These are phyloP conservation scores for Trapa bicornis DNA, from an alignment of 345 rosid genomes.

Conservation along the genomic window DNA sequence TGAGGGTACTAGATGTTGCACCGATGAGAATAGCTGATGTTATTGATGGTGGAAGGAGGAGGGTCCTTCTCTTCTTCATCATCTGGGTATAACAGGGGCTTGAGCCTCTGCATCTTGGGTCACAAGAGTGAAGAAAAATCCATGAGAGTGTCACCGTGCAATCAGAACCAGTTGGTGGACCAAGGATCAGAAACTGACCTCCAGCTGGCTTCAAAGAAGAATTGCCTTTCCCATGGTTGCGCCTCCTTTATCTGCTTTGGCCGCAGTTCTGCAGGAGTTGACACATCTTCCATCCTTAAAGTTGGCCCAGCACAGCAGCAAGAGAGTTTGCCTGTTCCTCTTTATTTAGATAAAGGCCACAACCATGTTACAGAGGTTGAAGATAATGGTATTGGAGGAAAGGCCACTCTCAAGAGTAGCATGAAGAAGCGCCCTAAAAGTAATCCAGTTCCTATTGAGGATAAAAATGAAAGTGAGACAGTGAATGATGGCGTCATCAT, in stretches of 20 bases:
- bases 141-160: slow-evolving; percentile 95
- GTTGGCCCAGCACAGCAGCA: slow-evolving; percentile 62
- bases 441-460: slow-evolving; percentile 25
- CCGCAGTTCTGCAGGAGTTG: slow-evolving; percentile 72
- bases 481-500: slow-evolving; percentile 30
- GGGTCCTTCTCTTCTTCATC: slow-evolving; percentile 96
- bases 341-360: slow-evolving; percentile 30
- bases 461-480: slow-evolving; percentile 26
- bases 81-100: slow-evolving; percentile 82
- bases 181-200: slow-evolving; percentile 59
- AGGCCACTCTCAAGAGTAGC: slow-evolving; percentile 55
- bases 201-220: slow-evolving; percentile 94
- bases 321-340: slow-evolving; percentile 38
- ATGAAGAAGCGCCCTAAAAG: slow-evolving; percentile 49
- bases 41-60: slow-evolving; percentile 97
- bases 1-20: slow-evolving; percentile 20
- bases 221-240: slow-evolving; percentile 72
- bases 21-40: slow-evolving; percentile 73
- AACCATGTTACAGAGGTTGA: slow-evolving; percentile 26
- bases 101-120: slow-evolving; percentile 80
- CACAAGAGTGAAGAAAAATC: slow-evolving; percentile 67
- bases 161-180: slow-evolving; percentile 88
- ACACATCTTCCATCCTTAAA: slow-evolving; percentile 59
- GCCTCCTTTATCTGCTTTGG: slow-evolving; percentile 83
- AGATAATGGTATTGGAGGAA: slow-evolving; percentile 27